Base-by-base conservation (phyloP, 345 rosid species). In the Euphorbia tirucalli region DNA sequence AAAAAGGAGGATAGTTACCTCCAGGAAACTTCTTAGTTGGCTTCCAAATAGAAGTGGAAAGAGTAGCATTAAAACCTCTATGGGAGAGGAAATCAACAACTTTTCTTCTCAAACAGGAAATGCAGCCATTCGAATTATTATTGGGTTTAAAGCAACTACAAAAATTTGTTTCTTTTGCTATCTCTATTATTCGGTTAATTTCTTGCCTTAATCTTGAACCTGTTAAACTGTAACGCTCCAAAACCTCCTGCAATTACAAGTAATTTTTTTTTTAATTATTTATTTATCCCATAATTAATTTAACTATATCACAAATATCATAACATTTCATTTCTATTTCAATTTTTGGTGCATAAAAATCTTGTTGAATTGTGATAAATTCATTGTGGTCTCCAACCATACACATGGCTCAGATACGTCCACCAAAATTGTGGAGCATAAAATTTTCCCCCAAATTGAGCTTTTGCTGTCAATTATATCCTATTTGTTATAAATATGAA, bases 11-110 rank as follows among this genome's bases (percentile, higher is more conserved):
- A 6, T 13, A 0, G 22, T 27, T 75, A 85, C 88, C 88, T 77
- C 81, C 88, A 0, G 86, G 88, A 39, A 70, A 16, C 22, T 83
- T 77, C 7, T 61, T 75, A 30, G 88, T 83, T 74, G 50, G 59
- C 11, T 81, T 83, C 88, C 88, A 85, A 68, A 61, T 68, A 0
- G 88, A 85, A 1, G 79, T 72, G 24, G 83, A 81, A 4, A 81
- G 78, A 32, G 71, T 49, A 5, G 86, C 85, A 48, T 68, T 65
- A 58, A 76, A 72, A 5, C 86, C 85, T 37, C 55, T 79, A 24
- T 75, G 67, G 27, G 65, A 61, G 64, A 85, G 85, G 69, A 73
- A 61, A 0, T 48, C 18, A 30, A 85, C 77, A 11, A 83, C 79
- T 25, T 30, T 72, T 70, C 21, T 55, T 44, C 88, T 68, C 35